Evolutionary conservation across 2,329 filamentous ascomycete species (phyloP), one percentile per base, ranked within the genome.

Genomic region (Hirsutella thompsonii): DNA sequence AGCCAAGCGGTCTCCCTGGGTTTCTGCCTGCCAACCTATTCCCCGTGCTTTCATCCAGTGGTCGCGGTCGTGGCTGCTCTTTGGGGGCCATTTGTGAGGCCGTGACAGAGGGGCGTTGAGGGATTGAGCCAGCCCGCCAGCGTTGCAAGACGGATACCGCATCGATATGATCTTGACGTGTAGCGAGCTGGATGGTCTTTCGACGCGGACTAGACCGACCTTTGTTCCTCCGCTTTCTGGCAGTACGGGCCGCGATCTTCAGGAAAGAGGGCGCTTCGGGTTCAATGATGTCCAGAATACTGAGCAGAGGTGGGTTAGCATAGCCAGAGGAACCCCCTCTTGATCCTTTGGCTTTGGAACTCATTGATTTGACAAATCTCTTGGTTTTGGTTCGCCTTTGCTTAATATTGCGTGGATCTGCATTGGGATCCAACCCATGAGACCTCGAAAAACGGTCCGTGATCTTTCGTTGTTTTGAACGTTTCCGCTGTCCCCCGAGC

Each of bases 181-280:
- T 77, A 19, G 72, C 74, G n/a, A 82, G 60, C 42, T 69, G 66
- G 44, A 82, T 76, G n/a, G 61, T 55, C 51, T 81, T 82, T 35
- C 52, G 63, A 0, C 58, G 59, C 1, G 74, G 75, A 41, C 68
- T 78, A 6, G 70, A 64, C 51, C 72, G 70, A 14, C 77, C 77
- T 46, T 69, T 61, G 11, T 66, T 63, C 20, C 46, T 51, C 28
- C 64, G 67, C 39, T 56, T 63, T 41, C 60, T 69, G 4, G 68
- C 75, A 40, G 72, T 66, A 14, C 78, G 73, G 35, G 74, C 76
- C 39, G 78, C 78, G 50, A 82, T 67, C 44, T 67, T 75, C 28
- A 82, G 58, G 46, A 81, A 81, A 2, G 54, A 57, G 2, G 78
- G 78, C 1, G 74, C 72, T 43, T 63, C 51, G 2, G 61, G 53